Evolutionary conservation across 805 yeast species (phyloP).

Genomic region (Grigorovia transvaalensis): DNA sequence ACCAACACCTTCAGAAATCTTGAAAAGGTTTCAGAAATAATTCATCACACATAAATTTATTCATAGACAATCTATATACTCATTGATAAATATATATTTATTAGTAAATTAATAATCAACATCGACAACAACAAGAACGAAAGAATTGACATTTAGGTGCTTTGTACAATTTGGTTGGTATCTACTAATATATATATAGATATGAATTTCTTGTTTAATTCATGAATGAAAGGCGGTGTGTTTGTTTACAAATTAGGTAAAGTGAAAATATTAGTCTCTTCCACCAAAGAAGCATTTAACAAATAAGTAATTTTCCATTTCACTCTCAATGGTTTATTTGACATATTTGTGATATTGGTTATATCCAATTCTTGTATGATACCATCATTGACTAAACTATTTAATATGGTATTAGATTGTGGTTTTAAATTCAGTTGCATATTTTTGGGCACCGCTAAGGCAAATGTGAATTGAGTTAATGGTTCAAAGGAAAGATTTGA

Average conservation of each 20-base stretch:
- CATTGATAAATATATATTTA: background rate
- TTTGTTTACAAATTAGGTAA: conserved; percentile 23
- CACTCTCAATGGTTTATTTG: conserved; percentile 41
- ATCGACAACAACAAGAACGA: no score
- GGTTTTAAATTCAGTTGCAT: conserved; percentile 50
- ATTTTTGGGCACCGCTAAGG: conserved; percentile 62
- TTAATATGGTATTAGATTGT: conserved; percentile 47
- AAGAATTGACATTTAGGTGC: background rate
- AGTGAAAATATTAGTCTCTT: conserved; percentile 48
- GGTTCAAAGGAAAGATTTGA: conserved; percentile 40
- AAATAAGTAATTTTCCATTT: conserved; percentile 64
- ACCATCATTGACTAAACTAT: conserved; percentile 38
- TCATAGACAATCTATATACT: conserved; percentile 1
- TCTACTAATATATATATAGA: no score
- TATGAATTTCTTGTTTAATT: no score
- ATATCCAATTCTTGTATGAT: conserved; percentile 39
- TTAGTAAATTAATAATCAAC: background rate
- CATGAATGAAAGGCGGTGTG: no score
- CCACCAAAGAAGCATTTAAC: conserved; percentile 37
- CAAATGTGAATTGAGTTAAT: conserved; percentile 43
- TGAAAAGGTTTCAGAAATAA: conserved; percentile 27
- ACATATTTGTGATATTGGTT: conserved; percentile 27
- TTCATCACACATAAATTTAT: conserved; percentile 8
- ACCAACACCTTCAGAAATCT: conserved; percentile 28
- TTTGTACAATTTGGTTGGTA: no score